Conservation (phyloP, 2,329 filamentous ascomycete genomes). For the Tolypocladium endophyticum region DNA sequence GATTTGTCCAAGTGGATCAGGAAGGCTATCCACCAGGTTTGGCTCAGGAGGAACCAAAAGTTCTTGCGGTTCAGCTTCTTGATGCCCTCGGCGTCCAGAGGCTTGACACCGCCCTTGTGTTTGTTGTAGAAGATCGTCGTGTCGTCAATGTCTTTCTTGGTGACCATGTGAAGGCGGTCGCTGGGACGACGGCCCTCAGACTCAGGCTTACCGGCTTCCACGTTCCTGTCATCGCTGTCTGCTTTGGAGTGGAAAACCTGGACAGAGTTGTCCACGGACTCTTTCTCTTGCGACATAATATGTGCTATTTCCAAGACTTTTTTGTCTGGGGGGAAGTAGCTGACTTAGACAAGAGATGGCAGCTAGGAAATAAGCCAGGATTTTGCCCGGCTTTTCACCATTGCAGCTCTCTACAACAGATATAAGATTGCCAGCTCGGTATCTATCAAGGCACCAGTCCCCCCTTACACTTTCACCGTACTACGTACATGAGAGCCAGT, state of each 20-base stretch:
- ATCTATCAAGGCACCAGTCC: background rate
- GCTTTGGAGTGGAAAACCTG: background rate
- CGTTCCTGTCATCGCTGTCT: background rate
- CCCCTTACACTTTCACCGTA: background rate
- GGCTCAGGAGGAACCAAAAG: slow-evolving; percentile 11
- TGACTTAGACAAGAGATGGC: too few relatives aligned
- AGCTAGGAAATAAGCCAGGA: background rate
- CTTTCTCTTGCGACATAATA: background rate
- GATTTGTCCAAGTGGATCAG: slow-evolving; percentile 15
- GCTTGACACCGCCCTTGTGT: slow-evolving; percentile 7
- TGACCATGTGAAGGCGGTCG: slow-evolving; percentile 4
- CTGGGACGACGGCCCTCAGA: background rate
- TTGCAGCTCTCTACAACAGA: background rate
- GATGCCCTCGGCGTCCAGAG: slow-evolving; percentile 4
- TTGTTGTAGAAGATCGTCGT: slow-evolving; percentile 13
- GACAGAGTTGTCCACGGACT: background rate
- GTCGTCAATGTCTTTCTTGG: slow-evolving; percentile 10
- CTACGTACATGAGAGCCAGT: background rate
- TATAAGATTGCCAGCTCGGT: background rate
- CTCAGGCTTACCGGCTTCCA: background rate
- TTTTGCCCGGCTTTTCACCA: too few relatives aligned
- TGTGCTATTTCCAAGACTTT: background rate
- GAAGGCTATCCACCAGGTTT: slow-evolving; percentile 14
- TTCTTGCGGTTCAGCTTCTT: slow-evolving; percentile 9
- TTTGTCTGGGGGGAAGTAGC: background rate